These are phyloP conservation scores for Esteya vermicola DNA, from an alignment of 2,329 filamentous ascomycete species.

Conservation along the genomic window DNA sequence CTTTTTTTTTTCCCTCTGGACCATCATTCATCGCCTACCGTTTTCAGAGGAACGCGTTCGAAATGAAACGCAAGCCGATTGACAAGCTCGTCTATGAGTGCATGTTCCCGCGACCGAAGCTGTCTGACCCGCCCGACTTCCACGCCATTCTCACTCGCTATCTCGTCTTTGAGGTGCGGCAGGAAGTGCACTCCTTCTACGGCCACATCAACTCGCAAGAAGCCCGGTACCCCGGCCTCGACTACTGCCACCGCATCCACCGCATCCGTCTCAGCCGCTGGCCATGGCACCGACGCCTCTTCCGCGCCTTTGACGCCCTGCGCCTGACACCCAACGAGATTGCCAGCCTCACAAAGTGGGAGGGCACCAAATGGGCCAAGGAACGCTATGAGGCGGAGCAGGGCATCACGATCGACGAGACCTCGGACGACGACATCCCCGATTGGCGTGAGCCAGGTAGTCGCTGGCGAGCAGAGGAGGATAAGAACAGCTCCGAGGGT, in stretches of 20 bases:
- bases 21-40: no score
- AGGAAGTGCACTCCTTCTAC: slow-evolving; percentile 67
- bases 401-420: slow-evolving; percentile 54
- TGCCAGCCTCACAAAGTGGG: slow-evolving; percentile 61
- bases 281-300: slow-evolving; percentile 62
- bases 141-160: slow-evolving; percentile 53
- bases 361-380: slow-evolving; percentile 71
- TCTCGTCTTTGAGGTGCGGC: slow-evolving; percentile 63
- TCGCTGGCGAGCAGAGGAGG: slow-evolving; percentile 11
- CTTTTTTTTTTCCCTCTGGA: no score
- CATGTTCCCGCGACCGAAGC: slow-evolving; percentile 55
- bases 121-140: slow-evolving; percentile 58
- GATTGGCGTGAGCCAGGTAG: slow-evolving; percentile 41
- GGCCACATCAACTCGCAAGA: slow-evolving; percentile 67
- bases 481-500: slow-evolving; percentile 16
- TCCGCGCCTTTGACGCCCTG: slow-evolving; percentile 59
- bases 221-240: slow-evolving; percentile 68
- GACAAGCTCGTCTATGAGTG: slow-evolving; percentile 60
- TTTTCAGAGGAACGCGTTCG: no score
- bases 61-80: slow-evolving; percentile 58
- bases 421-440: slow-evolving; percentile 52
- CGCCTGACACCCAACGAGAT: slow-evolving; percentile 58
- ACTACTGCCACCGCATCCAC: slow-evolving; percentile 61
- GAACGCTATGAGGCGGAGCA: slow-evolving; percentile 68
- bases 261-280: slow-evolving; percentile 66